Conservation (phyloP, 345 rosid species). For the Lepidium sativum region DNA sequence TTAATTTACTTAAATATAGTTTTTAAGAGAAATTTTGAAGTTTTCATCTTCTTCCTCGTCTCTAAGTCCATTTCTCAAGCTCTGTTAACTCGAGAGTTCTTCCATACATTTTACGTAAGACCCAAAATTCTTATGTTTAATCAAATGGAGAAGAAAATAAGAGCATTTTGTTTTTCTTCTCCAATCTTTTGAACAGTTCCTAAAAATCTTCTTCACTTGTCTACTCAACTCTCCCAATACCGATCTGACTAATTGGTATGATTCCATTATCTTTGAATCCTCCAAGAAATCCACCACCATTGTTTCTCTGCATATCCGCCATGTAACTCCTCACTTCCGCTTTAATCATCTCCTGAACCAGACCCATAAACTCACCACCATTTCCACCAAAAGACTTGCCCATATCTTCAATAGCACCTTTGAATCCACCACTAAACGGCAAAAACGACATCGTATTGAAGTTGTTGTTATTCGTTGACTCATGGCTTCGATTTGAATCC, state of each 20-base stretch:
- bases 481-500: slow-evolving; percentile 34
- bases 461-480: slow-evolving; percentile 22
- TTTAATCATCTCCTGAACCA: slow-evolving; percentile 84
- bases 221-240: slow-evolving; percentile 48
- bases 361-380: slow-evolving; percentile 52
- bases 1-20: not conserved
- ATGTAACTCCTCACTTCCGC: slow-evolving; percentile 76
- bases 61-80: not conserved
- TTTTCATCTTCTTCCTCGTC: not conserved
- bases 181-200: not conserved
- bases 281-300: slow-evolving; percentile 24
- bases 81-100: slow-evolving; percentile 4
- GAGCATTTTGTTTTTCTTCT: not conserved
- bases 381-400: not conserved
- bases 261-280: slow-evolving; percentile 44
- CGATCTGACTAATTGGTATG: slow-evolving; percentile 37
- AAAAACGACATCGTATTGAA: slow-evolving; percentile 1
- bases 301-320: slow-evolving; percentile 39
- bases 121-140: slow-evolving; percentile 10
- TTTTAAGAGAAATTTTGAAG: not conserved
- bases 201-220: not conserved
- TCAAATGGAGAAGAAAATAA: slow-evolving; percentile 1
- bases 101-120: slow-evolving; percentile 2
- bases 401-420: slow-evolving; percentile 9
- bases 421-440: not conserved